Percentiles rank a stretch among this genome's conserved stretches.
These are phyloP conservation scores for Pisolithus tinctorius DNA, from an alignment of 768 basidiomycete genomes.

Conservation along the genomic window DNA sequence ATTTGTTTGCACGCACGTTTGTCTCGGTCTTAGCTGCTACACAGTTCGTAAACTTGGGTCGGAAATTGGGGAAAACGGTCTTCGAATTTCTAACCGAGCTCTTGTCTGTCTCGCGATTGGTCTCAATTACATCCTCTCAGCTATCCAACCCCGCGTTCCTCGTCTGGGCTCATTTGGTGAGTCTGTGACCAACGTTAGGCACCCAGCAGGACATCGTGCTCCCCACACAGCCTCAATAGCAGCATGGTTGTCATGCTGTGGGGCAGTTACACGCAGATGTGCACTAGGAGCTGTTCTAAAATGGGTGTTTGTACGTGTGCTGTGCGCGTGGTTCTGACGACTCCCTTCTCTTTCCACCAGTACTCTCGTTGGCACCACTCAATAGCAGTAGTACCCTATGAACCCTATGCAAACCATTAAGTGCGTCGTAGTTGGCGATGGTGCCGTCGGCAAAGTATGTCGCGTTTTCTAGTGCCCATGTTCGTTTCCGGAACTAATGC, in stretches of 20 bases:
- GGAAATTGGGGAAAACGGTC: background rate
- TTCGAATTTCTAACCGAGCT: background rate
- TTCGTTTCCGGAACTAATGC: background rate
- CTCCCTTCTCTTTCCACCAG: conserved; percentile 1
- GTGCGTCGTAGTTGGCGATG: conserved; percentile 96
- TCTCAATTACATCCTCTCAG: conserved; percentile 15
- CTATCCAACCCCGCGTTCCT: conserved; percentile 15
- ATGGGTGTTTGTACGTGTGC: conserved; percentile 19
- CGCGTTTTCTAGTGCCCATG: background rate
- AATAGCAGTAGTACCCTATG: conserved; percentile 8
- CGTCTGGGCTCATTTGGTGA: conserved; percentile 16
- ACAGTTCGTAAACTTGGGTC: too few species aligned
- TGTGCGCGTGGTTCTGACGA: conserved; percentile 7
- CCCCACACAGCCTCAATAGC: conserved; percentile 17
- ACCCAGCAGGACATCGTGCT: conserved; percentile 7
- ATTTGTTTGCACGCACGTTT: conserved; percentile 13
- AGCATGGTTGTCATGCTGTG: conserved; percentile 27
- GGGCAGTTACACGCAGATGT: conserved; percentile 4
- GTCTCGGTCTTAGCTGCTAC: too few species aligned
- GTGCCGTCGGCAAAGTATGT: conserved; percentile 95
- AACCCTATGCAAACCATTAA: conserved; percentile 89
- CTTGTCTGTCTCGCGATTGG: conserved; percentile 22
- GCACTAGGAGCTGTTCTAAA: conserved; percentile 14
- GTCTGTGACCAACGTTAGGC: conserved; percentile 6
- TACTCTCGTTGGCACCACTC: conserved; percentile 12